Base-by-base conservation (phyloP, 2,329 filamentous ascomycete species). In the Fusarium equiseti region DNA sequence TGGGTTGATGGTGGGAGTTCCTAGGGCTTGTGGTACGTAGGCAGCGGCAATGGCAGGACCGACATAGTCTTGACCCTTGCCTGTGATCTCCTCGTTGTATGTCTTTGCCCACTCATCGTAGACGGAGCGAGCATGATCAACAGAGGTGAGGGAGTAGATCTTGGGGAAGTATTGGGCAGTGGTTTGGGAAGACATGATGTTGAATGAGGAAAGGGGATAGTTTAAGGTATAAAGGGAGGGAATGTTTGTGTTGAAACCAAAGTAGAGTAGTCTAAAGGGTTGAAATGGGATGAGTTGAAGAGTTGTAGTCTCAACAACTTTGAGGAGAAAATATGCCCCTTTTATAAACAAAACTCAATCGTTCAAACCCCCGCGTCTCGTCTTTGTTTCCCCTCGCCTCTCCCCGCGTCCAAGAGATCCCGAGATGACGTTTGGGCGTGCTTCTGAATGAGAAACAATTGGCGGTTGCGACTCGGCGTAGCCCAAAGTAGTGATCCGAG, bases 31-130 rank as follows among this genome's bases (percentile, higher is more conserved):
- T 73, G 79, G 69, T 62, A 83, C 68, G 68, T 79, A 56, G 74
- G 80, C 73, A 74, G 80, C 62, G 58, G 82, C 74, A 54, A 79
- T 59, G 54, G 72, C 46, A 75, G 84, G 84, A 72, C 84, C 77
- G 76, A 84, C 54, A 75, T 84, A 68, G 78, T 82, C 76, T 62
- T 87, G 67, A 76, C 80, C 58, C 27, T 69, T 69, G 31, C 73
- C 73, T 72, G 83, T 53, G 68, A 79, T 76, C 31, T 78, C 80
- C 44, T 71, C 64, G 51, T 81, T 77, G 72, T 80, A 81, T 31
- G 73, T 78, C 38, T 75, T 63, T 38, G 80, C 79, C 80, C 77
- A 80, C 31, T 81, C 73, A 40, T 80, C 77, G 56, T 82, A 82
- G 44, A 80, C 72, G n/a, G 66, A 45, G n/a, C 73, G 72, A 44